These are phyloP conservation scores for Paecilomyces fulvus DNA, from an alignment of 2,329 filamentous ascomycete species.

Conservation along the genomic window DNA sequence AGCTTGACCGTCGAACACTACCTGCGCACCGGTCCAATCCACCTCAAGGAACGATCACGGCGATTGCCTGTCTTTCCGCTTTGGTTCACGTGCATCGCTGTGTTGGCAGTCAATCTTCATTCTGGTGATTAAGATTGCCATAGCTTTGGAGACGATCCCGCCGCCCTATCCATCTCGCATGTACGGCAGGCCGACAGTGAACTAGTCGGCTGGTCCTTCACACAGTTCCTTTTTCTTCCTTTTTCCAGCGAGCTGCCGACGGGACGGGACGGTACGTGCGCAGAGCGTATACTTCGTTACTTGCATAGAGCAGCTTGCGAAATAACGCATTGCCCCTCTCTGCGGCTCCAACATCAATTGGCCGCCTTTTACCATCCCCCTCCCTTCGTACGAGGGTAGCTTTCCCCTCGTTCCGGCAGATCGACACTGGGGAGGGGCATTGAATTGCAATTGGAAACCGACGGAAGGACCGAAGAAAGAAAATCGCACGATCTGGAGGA, in stretches of 20 bases:
- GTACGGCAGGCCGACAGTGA: conserved; percentile 1
- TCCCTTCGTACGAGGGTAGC: conserved; percentile 7
- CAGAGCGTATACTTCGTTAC: conserved; percentile 7
- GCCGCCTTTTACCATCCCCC: background rate
- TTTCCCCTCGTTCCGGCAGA: conserved; percentile 8
- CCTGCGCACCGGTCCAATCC: background rate
- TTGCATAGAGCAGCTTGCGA: conserved; percentile 9
- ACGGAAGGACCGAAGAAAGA: background rate
- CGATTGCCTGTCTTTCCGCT: conserved; percentile 9
- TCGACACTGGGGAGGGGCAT: conserved; percentile 7
- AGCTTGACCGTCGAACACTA: conserved; percentile 1
- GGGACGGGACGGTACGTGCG: conserved; percentile 1
- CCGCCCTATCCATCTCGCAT: background rate
- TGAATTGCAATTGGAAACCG: background rate
- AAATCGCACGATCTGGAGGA: background rate
- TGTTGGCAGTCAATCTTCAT: conserved; percentile 5
- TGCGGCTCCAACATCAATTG: conserved; percentile 1
- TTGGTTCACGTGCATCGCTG: conserved; percentile 10
- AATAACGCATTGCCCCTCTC: conserved; percentile 5
- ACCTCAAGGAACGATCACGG: conserved; percentile 4
- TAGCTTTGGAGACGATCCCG: background rate
- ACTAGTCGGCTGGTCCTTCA: background rate
- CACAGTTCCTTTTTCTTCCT: conserved; percentile 2
- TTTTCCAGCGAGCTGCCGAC: background rate
- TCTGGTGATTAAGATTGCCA: background rate